These are phyloP conservation scores for Apophysomyces ossiformis DNA, from an alignment of 371 early-diverging fungal species.

Conservation along the genomic window DNA sequence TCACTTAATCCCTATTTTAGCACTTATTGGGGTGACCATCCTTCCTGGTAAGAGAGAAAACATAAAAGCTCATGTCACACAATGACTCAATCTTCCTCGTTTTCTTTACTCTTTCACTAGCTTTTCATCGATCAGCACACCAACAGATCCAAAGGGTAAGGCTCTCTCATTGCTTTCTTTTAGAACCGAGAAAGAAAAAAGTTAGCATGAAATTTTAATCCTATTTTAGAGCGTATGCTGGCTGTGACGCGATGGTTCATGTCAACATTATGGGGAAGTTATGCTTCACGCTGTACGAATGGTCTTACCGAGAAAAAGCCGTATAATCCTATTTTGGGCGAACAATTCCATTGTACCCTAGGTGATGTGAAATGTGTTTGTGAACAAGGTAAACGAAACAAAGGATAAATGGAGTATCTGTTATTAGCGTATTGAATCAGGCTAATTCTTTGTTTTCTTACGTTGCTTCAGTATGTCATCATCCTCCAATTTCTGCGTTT, in stretches of 20 bases:
- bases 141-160: conserved; percentile 59
- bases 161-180: too few relatives aligned
- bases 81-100: neutral
- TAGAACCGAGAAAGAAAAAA: too few relatives aligned
- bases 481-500: conserved; percentile 82
- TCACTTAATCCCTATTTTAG: conserved; percentile 6
- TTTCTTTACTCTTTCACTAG: conserved; percentile 4
- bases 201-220: neutral
- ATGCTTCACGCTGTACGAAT: conserved; percentile 43
- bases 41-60: conserved; percentile 14
- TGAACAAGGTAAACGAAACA: conserved; percentile 50
- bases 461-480: conserved; percentile 76
- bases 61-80: neutral
- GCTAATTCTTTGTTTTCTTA: neutral
- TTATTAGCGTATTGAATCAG: neutral
- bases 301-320: conserved; percentile 74
- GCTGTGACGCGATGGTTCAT: conserved; percentile 36
- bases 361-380: conserved; percentile 42
- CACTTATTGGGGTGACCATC: conserved; percentile 29
- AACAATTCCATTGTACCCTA: conserved; percentile 67
- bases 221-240: conserved; percentile 29
- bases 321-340: conserved; percentile 85
- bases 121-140: conserved; percentile 50
- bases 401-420: neutral
- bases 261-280: conserved; percentile 75